Percentiles rank a stretch among this genome's conserved stretches.
Evolutionary conservation across 1,284 basidiomycete species (phyloP).

Genomic region (Coniferiporia sulphurascens): DNA sequence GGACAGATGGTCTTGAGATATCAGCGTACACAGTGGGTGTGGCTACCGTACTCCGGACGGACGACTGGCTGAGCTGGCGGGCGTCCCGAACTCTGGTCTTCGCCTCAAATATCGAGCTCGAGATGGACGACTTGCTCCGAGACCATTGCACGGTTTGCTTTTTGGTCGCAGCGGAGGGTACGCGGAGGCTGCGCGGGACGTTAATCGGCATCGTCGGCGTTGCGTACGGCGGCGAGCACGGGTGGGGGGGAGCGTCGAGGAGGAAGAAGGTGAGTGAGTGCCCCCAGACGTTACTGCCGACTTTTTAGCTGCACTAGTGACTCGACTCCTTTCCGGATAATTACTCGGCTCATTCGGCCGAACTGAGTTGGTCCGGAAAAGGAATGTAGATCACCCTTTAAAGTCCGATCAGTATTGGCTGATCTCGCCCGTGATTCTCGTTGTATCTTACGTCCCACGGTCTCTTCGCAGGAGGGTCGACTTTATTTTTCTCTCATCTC

Average conservation of each 20-base stretch:
- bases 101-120: slow-evolving; percentile 57
- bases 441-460: not conserved
- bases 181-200: slow-evolving; percentile 14
- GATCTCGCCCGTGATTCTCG: not conserved
- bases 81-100: slow-evolving; percentile 69
- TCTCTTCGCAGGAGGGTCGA: no score
- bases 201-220: slow-evolving; percentile 14
- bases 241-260: not conserved
- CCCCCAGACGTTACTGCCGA: not conserved
- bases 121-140: slow-evolving; percentile 23
- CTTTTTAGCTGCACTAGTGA: slow-evolving; percentile 5
- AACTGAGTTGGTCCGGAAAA: not conserved
- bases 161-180: slow-evolving; percentile 6
- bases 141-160: slow-evolving; percentile 9
- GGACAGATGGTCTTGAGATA: slow-evolving; percentile 2
- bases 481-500: not conserved
- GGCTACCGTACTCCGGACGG: slow-evolving; percentile 48
- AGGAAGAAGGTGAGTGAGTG: not conserved
- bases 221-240: slow-evolving; percentile 1
- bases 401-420: not conserved
- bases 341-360: slow-evolving; percentile 3
- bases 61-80: slow-evolving; percentile 63
- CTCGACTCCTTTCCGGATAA: slow-evolving; percentile 6
- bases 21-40: slow-evolving; percentile 50
- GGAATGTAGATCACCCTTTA: not conserved